phyloP scores from a whole-genome alignment of 176 grass and related monocot species.

The Sorghum bicolor region DNA sequence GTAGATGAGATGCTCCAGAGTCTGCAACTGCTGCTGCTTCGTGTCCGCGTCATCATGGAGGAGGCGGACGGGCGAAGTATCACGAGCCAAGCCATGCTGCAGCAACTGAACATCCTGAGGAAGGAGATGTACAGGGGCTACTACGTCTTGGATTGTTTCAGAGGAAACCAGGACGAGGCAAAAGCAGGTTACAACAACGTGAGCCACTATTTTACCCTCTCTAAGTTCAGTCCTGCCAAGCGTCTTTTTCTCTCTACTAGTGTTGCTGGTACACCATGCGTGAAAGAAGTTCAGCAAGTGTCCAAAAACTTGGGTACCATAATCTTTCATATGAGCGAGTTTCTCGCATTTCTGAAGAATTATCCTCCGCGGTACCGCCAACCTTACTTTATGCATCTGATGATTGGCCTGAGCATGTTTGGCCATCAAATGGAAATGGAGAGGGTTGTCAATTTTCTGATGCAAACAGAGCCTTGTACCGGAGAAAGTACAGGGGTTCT shows the following conservation, averaged over 20 bases:
- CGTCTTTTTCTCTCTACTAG: neutral
- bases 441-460: neutral
- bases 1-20: neutral
- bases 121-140: constrained; percentile 1
- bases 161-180: neutral
- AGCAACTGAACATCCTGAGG: neutral
- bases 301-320: too few species aligned
- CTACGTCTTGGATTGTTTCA: neutral
- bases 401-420: constrained; percentile 5
- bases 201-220: neutral
- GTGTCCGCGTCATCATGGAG: neutral
- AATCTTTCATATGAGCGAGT: too few species aligned
- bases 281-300: too few species aligned
- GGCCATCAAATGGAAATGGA: neutral
- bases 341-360: neutral
- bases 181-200: neutral
- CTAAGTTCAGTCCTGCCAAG: constrained; percentile 1
- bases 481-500: neutral
- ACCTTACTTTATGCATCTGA: neutral
- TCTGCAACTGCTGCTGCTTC: neutral
- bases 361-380: neutral
- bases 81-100: constrained; percentile 8
- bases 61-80: neutral
- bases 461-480: neutral
- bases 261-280: too few species aligned